Evolutionary conservation across 345 rosid genomes (phyloP).

Genomic region (Sapria himalayana): DNA sequence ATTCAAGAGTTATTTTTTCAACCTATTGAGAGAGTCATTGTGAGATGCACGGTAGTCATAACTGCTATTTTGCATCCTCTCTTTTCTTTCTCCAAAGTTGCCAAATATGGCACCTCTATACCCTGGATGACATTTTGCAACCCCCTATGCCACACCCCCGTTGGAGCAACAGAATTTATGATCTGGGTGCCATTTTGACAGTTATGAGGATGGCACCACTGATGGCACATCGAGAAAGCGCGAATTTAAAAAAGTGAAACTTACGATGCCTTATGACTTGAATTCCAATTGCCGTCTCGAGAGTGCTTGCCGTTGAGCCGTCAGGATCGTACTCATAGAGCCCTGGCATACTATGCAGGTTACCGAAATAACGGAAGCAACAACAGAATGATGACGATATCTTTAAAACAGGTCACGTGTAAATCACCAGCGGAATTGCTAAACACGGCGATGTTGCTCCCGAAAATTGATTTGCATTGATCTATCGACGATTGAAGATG

Average conservation of each 20-base stretch:
- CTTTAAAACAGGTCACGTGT: not conserved
- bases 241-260: slow-evolving; percentile 10
- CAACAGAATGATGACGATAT: not conserved
- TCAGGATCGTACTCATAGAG: slow-evolving; percentile 74
- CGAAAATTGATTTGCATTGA: slow-evolving; percentile 63
- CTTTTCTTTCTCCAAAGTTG: no score
- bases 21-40: no score
- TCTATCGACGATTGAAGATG: slow-evolving; percentile 44
- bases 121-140: no score
- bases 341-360: slow-evolving; percentile 18
- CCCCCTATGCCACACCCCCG: no score
- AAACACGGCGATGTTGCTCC: slow-evolving; percentile 60
- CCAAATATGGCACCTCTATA: no score
- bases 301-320: slow-evolving; percentile 58
- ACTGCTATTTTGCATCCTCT: no score
- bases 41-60: no score
- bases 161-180: no score
- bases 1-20: no score
- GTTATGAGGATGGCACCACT: no score
- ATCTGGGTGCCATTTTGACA: no score
- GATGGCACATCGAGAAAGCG: no score
- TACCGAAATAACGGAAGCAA: slow-evolving; percentile 2
- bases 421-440: slow-evolving; percentile 86
- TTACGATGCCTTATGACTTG: slow-evolving; percentile 81
- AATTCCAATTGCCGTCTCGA: slow-evolving; percentile 72